Percentiles rank a stretch among this genome's conserved stretches.
These are phyloP conservation scores for Chlorophyllum brunneum DNA, from an alignment of 768 basidiomycete species.

Conservation along the genomic window DNA sequence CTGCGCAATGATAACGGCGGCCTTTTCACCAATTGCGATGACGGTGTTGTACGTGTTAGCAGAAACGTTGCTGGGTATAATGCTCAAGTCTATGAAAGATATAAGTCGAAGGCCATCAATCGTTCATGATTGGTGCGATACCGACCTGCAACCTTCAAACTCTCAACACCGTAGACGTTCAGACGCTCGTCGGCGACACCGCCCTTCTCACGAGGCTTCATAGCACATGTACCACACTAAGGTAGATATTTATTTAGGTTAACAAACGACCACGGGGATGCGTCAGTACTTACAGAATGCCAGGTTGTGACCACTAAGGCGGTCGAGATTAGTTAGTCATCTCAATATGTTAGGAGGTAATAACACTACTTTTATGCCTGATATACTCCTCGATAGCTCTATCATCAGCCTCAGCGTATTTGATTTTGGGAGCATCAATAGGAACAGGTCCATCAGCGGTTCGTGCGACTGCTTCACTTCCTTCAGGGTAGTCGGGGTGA, in stretches of 20 bases:
- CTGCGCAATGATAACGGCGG: slow-evolving; percentile 53
- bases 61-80: slow-evolving; percentile 36
- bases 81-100: slow-evolving; percentile 31
- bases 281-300: slow-evolving; percentile 35
- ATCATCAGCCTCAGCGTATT: slow-evolving; percentile 38
- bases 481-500: slow-evolving; percentile 35
- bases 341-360: slow-evolving; percentile 5
- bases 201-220: slow-evolving; percentile 54
- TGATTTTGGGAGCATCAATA: slow-evolving; percentile 30
- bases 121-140: background rate
- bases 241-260: background rate
- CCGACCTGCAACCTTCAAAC: slow-evolving; percentile 56
- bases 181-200: slow-evolving; percentile 62
- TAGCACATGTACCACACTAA: slow-evolving; percentile 63
- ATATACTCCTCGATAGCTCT: slow-evolving; percentile 37
- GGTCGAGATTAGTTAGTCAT: background rate
- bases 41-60: slow-evolving; percentile 41
- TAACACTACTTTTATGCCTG: slow-evolving; percentile 27
- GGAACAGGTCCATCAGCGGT: slow-evolving; percentile 26
- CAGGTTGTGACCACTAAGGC: slow-evolving; percentile 36
- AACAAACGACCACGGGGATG: background rate
- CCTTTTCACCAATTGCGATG: slow-evolving; percentile 56
- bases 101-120: background rate
- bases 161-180: slow-evolving; percentile 57
- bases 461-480: slow-evolving; percentile 26